Evolutionary conservation across 305 asterid genomes (phyloP), one percentile per base, ranked within the genome.

Genomic region (Fraxinus angustifolia): DNA sequence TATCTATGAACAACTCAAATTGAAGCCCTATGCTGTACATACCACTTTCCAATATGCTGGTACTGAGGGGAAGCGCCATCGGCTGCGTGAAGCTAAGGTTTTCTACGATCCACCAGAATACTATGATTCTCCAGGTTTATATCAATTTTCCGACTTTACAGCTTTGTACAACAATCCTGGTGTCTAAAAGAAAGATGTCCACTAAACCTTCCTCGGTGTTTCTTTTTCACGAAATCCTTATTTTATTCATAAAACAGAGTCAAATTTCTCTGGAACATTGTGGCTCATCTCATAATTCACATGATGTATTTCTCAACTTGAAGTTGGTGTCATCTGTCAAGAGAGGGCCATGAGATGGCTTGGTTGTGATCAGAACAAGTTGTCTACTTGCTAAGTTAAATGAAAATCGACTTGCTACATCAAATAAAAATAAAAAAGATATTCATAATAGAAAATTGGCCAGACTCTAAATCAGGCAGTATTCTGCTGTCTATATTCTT

Each of bases 31-130:
- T 76, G 99, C 98, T 84, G 98, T 94, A 75, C 98, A 96, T 82
- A 94, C 99, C 77, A 94, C 99, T 73, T 96, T 92, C 86, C 99
- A 96, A 84, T 96, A 90, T 88, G 97, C 94, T 81, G 99, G 98
- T 80, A 96, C 99, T 80, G 98, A 92, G 6, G 99, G 99, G 81
- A 96, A 96, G 88, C 97, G 99, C 75, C 98, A 96, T 82, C 92
- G 99, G 79, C 87, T 96, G 76, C 97, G 99, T 76, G 99, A 96
- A 87, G 99, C 93, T 83, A 96, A 88, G 98, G 81, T 92, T 48
- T 96, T 96, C 79, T 90, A 88, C 79, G 99, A 96, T 88, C 96
- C 96, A 75, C 97, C 92, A 0, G 97, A 96, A 85, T 96, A 96
- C 86, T 96, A 89, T 79, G 93, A 96, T 81, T 70, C 91, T 56